Conservation (phyloP, 805 yeast species). For the Suhomyces vadensis region DNA sequence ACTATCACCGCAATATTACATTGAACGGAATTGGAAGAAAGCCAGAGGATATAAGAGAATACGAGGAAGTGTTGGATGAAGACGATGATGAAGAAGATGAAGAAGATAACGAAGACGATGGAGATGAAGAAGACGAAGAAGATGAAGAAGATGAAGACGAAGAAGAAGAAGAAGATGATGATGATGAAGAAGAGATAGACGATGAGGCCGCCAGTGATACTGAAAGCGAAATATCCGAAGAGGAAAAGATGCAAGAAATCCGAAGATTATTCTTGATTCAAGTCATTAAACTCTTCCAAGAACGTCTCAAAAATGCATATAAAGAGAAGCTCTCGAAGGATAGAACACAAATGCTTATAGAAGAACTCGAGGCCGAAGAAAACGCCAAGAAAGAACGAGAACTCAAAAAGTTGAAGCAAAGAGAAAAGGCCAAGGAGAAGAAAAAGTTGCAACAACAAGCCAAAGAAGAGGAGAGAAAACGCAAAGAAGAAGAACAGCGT, state of each 20-base stretch:
- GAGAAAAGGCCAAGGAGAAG: conserved; percentile 71
- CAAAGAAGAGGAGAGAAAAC: conserved; percentile 59
- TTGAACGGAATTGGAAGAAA: not conserved
- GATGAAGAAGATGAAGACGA: conserved; percentile 8
- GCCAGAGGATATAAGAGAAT: not conserved
- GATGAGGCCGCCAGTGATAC: conserved; percentile 42
- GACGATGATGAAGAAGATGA: conserved; percentile 36
- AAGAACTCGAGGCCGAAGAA: conserved; percentile 72
- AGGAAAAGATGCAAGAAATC: conserved; percentile 71
- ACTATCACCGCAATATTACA: not conserved
- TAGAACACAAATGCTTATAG: conserved; percentile 58
- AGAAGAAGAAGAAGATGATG: conserved; percentile 10
- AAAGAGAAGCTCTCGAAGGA: conserved; percentile 81
- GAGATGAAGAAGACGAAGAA: conserved; percentile 11
- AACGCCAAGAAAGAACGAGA: conserved; percentile 63
- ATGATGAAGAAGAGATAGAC: conserved; percentile 39
- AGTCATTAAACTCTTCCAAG: conserved; percentile 75
- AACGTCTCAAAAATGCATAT: conserved; percentile 70
- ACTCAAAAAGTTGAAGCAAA: conserved; percentile 62
- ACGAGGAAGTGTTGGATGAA: not conserved
- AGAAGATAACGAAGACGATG: conserved; percentile 18
- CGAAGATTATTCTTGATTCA: conserved; percentile 77
- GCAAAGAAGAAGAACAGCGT: conserved; percentile 54
- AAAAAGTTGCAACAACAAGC: conserved; percentile 61
- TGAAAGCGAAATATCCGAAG: conserved; percentile 46